These are phyloP conservation scores for Elsinoe australis DNA, from an alignment of 2,329 filamentous ascomycete species.

Conservation along the genomic window DNA sequence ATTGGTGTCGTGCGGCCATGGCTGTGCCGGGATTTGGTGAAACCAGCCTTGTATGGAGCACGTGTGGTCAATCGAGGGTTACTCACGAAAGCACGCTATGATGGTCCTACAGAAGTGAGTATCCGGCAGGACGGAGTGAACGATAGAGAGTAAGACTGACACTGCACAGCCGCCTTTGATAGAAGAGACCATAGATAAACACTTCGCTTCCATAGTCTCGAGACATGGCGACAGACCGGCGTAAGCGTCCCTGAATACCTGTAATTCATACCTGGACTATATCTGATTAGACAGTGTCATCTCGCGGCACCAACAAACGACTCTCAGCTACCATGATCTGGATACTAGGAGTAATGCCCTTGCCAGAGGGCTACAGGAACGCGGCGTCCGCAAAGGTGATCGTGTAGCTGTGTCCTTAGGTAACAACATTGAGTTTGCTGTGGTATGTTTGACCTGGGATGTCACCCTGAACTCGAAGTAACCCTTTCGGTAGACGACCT, in stretches of 20 bases:
- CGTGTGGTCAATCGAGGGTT: background rate
- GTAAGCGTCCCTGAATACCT: constrained; percentile 33
- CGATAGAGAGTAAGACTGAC: no score
- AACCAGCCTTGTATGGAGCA: background rate
- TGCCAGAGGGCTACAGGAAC: constrained; percentile 56
- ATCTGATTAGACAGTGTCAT: constrained; percentile 41
- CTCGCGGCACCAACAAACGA: constrained; percentile 53
- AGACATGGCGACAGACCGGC: constrained; percentile 56
- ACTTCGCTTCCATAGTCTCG: constrained; percentile 61
- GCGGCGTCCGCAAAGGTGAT: constrained; percentile 73
- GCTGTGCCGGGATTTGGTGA: background rate
- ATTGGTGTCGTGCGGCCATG: background rate
- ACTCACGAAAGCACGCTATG: constrained; percentile 16
- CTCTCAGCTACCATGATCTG: constrained; percentile 65
- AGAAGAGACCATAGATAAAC: constrained; percentile 60
- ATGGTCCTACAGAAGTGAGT: constrained; percentile 16
- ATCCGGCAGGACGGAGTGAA: no score
- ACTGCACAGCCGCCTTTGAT: constrained; percentile 55
- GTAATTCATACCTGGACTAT: background rate
- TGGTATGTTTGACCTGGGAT: constrained; percentile 39
- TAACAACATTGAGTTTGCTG: constrained; percentile 76
- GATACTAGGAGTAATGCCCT: constrained; percentile 69
- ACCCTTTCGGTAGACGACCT: constrained; percentile 46
- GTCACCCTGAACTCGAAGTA: background rate
- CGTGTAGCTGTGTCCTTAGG: constrained; percentile 80